Evolutionary conservation across 2,329 filamentous ascomycete genomes (phyloP).

Genomic region (Talaromyces amestolkiae): DNA sequence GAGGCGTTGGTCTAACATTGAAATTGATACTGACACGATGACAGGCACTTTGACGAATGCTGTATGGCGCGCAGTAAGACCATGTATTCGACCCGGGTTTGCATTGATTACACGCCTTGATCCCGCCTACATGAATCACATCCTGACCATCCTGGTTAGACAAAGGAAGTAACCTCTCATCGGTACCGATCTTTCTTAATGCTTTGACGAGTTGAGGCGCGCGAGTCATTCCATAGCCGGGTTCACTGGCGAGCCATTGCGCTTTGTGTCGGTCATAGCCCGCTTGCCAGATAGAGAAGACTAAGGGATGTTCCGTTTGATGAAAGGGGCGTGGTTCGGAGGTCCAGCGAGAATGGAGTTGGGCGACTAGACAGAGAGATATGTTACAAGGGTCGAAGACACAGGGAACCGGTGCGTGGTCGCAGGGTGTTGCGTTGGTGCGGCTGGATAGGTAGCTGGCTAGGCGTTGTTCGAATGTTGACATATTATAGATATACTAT

Average conservation of each 20-base stretch:
- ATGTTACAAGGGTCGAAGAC: background rate
- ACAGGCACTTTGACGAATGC: background rate
- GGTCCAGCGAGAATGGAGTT: background rate
- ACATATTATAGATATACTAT: background rate
- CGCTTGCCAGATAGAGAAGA: background rate
- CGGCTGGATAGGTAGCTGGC: background rate
- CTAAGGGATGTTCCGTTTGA: background rate
- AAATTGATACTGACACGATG: background rate
- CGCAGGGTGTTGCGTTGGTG: background rate
- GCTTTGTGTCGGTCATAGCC: background rate
- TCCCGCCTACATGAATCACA: background rate
- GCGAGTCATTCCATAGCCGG: background rate
- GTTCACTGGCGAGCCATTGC: background rate
- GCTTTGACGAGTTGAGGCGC: background rate
- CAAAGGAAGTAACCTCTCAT: background rate
- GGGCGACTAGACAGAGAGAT: background rate
- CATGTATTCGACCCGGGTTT: constrained; percentile 2
- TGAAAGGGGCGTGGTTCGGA: background rate
- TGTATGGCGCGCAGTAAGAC: background rate
- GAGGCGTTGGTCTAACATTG: background rate
- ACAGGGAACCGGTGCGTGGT: background rate
- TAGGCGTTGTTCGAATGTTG: background rate
- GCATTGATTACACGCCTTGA: background rate
- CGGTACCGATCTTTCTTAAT: background rate
- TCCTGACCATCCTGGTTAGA: background rate